These are phyloP conservation scores for Lachnellula arida DNA, from an alignment of 2,329 filamentous ascomycete species.

Conservation along the genomic window DNA sequence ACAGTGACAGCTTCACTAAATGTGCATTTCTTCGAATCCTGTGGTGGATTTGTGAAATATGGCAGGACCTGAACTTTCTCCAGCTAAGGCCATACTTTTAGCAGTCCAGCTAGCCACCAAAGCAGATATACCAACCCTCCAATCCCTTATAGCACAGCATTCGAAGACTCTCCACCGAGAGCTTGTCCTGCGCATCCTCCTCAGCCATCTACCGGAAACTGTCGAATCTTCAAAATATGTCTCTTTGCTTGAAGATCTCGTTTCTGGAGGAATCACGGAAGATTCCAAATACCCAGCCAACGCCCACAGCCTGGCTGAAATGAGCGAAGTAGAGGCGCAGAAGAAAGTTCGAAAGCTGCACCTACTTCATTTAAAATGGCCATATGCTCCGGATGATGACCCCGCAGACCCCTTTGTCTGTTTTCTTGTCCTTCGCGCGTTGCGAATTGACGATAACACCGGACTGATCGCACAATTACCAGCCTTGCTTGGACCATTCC, in stretches of 20 bases:
- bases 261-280: conserved; percentile 19
- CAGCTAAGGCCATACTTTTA: conserved; percentile 66
- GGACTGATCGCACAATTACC: conserved; percentile 67
- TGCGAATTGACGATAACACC: conserved; percentile 65
- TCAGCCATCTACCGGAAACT: conserved; percentile 74
- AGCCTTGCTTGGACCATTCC: conserved; percentile 63
- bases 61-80: conserved; percentile 45
- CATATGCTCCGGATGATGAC: conserved; percentile 43
- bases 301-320: conserved; percentile 47
- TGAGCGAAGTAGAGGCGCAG: conserved; percentile 60
- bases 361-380: conserved; percentile 52
- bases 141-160: conserved; percentile 53
- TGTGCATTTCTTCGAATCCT: conserved; percentile 5
- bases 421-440: conserved; percentile 65
- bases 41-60: conserved; percentile 21
- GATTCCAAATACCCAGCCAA: conserved; percentile 46
- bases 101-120: conserved; percentile 65
- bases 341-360: conserved; percentile 60
- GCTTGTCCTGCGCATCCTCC: conserved; percentile 64
- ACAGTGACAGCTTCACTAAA: conserved; percentile 3
- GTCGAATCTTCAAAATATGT: conserved; percentile 59
- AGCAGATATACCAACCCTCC: conserved; percentile 59
- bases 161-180: conserved; percentile 56
- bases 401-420: conserved; percentile 51
- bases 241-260: conserved; percentile 54